These are phyloP conservation scores for Cyclostephanos invisitatus DNA, from an alignment of 108 stramenopile species.

Conservation along the genomic window DNA sequence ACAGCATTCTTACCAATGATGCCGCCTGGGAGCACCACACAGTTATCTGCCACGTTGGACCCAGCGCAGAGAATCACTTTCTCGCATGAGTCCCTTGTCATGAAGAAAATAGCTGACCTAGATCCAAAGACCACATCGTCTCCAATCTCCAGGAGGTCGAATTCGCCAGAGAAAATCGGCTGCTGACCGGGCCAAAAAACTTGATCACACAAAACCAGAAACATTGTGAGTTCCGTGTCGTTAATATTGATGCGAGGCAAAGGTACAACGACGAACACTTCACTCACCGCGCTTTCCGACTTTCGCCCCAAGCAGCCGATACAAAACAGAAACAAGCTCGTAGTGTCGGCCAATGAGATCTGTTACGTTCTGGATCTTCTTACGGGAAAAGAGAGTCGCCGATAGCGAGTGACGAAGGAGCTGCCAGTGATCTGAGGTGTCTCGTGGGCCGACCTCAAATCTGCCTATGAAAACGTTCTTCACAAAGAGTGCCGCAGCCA, in stretches of 20 bases:
- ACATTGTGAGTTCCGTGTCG: not conserved
- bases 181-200: conserved; percentile 70
- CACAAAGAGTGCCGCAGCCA: conserved; percentile 52
- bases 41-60: conserved; percentile 55
- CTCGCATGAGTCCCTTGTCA: conserved; percentile 36
- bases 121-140: conserved; percentile 76
- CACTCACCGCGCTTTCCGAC: conserved; percentile 53
- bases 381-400: conserved; percentile 41
- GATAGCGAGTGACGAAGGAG: conserved; percentile 43
- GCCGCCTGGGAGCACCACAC: conserved; percentile 62
- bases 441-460: conserved; percentile 62
- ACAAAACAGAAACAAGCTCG: conserved; percentile 52
- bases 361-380: conserved; percentile 24
- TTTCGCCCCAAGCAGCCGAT: conserved; percentile 64
- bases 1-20: conserved; percentile 62
- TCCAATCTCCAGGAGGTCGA: conserved; percentile 67
- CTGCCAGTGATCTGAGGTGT: conserved; percentile 50
- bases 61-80: conserved; percentile 60
- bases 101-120: conserved; percentile 45
- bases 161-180: conserved; percentile 42
- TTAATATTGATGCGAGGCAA: not conserved
- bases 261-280: not conserved
- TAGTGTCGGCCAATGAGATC: conserved; percentile 65
- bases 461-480: conserved; percentile 61
- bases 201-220: not conserved